A percentile compares a stretch with the other conserved stretches of the same genome.
These are phyloP conservation scores for Ceriops zippeliana DNA, from an alignment of 345 rosid genomes.

Conservation along the genomic window DNA sequence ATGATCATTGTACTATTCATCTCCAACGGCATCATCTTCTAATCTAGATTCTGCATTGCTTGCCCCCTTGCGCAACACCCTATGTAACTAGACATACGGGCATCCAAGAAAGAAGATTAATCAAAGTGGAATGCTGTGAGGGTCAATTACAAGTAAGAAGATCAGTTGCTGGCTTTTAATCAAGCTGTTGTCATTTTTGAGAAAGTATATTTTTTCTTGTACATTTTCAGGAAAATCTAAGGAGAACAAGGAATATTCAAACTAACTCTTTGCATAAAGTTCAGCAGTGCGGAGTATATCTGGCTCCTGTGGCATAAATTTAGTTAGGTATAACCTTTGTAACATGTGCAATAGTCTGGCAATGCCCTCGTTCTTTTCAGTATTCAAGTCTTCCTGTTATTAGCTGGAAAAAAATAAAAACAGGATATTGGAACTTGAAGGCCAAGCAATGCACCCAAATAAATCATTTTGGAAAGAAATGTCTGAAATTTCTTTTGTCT, in stretches of 20 bases:
- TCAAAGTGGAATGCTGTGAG: constrained; percentile 20
- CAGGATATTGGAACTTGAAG: constrained; percentile 11
- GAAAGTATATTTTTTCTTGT: constrained; percentile 37
- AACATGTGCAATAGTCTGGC: constrained; percentile 5
- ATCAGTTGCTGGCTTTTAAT: constrained; percentile 18
- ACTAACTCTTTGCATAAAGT: constrained; percentile 24
- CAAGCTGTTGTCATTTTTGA: constrained; percentile 35
- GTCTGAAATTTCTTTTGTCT: not conserved
- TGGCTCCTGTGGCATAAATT: constrained; percentile 26
- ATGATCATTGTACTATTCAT: constrained; percentile 36
- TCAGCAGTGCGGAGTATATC: constrained; percentile 26
- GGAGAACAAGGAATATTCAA: constrained; percentile 33
- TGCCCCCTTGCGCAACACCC: not conserved
- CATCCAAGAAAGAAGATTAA: constrained; percentile 23
- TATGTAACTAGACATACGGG: constrained; percentile 17
- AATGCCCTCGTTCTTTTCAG: not conserved
- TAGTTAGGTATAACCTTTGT: constrained; percentile 25
- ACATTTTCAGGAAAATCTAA: constrained; percentile 35
- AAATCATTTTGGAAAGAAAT: not conserved
- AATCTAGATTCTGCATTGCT: constrained; percentile 21
- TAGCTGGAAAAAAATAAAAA: not conserved
- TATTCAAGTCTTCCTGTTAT: constrained; percentile 14
- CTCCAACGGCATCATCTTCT: constrained; percentile 20
- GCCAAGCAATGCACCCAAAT: not conserved
- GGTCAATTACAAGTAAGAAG: constrained; percentile 22